A percentile compares a stretch with the other conserved stretches of the same genome.
Conservation (phyloP, 2,329 filamentous ascomycete species). For the Botrytis elliptica region DNA sequence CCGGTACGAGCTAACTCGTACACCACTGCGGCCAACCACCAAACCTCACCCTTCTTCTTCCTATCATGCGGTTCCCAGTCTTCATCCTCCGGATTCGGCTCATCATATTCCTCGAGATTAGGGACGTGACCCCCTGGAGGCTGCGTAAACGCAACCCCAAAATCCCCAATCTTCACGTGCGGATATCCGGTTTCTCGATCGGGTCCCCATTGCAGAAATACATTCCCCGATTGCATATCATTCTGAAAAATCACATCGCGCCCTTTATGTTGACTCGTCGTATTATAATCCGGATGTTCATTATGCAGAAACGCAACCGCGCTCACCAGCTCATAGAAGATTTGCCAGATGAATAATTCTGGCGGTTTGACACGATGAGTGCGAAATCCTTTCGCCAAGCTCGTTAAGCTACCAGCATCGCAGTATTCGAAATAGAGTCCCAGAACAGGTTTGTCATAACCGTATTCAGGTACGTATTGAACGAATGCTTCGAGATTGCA, state of each 20-base stretch:
- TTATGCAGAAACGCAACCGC: constrained; percentile 14
- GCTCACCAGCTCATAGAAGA: background rate
- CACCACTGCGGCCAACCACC: background rate
- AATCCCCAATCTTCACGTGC: constrained; percentile 11
- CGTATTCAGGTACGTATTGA: background rate
- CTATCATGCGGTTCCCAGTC: background rate
- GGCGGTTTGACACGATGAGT: background rate
- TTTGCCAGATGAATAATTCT: background rate
- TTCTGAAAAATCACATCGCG: background rate
- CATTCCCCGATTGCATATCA: background rate
- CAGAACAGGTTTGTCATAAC: background rate
- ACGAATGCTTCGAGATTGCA: constrained; percentile 11
- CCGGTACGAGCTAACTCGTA: background rate
- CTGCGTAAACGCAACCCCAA: background rate
- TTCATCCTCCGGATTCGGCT: background rate
- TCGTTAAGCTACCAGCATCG: background rate
- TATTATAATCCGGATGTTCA: constrained; percentile 15
- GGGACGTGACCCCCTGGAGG: background rate
- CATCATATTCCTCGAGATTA: background rate
- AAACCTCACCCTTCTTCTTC: background rate
- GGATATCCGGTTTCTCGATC: background rate
- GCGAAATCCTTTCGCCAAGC: background rate
- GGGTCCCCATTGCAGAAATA: constrained; percentile 9
- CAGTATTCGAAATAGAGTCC: constrained; percentile 16
- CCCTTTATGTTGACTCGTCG: background rate